Conservation (phyloP, 306 rosid genomes). For the Cucumis hystrix region DNA sequence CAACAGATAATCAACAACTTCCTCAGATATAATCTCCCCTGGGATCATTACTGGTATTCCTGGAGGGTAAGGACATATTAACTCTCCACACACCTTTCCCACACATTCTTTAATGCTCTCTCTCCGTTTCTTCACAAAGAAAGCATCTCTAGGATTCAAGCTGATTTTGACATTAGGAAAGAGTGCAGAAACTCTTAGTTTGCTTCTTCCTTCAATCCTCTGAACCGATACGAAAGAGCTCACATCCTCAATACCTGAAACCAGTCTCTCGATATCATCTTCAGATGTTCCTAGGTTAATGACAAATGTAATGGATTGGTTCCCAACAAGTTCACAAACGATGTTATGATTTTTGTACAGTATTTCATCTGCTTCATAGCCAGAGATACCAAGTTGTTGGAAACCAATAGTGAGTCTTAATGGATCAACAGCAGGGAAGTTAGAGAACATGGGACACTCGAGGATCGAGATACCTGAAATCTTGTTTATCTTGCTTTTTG, state of each 20-base stretch:
- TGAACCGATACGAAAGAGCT: conserved; percentile 12
- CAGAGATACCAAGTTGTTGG: conserved; percentile 66
- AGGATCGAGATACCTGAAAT: conserved; percentile 49
- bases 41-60: conserved; percentile 70
- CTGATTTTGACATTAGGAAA: conserved; percentile 32
- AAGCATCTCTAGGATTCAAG: conserved; percentile 75
- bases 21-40: conserved; percentile 52
- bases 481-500: conserved; percentile 21
- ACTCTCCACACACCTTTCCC: conserved; percentile 68
- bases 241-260: conserved; percentile 44
- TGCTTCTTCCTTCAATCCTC: conserved; percentile 12
- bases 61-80: conserved; percentile 71
- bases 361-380: conserved; percentile 56
- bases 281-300: conserved; percentile 57
- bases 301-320: conserved; percentile 42
- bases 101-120: conserved; percentile 27
- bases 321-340: conserved; percentile 64
- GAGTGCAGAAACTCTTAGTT: conserved; percentile 10
- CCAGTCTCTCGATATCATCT: conserved; percentile 47
- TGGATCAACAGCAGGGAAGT: conserved; percentile 45
- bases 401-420: conserved; percentile 65
- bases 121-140: conserved; percentile 51
- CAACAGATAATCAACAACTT: conserved; percentile 41
- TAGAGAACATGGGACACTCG: conserved; percentile 29
- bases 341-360: conserved; percentile 34